Base-by-base conservation (phyloP, 169 alveolate genomes). In the Cryptosporidium muris region DNA sequence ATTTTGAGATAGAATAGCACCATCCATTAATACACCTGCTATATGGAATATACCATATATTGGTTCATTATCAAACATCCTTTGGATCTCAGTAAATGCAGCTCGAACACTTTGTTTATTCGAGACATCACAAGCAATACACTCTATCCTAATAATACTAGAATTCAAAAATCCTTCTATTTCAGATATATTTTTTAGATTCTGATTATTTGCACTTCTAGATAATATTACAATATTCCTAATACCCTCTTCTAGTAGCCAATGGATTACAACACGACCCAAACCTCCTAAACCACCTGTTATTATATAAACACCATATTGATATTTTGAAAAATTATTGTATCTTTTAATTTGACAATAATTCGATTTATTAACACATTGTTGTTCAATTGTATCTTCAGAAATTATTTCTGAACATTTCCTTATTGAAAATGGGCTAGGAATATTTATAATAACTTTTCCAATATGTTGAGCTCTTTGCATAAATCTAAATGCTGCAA, bases 391-490 rank as follows among this genome's bases (percentile, higher is more conserved):
- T 66, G 81, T 47, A 54, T 5, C 16, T 9, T 8, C 5, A 48
- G 6, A 40, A 36, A 9, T 6, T 40, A 36, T 40, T 40, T 40
- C 5, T 48, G 8, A 5, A 58, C 63, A 9, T n/a, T 40, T 7
- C 9, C 11, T 11, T n/a, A 6, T n/a, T 63, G 5, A 51, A 16
- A 4, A 58, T 63, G 5, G 80, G 52, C 67, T 81, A 25, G 92
- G 91, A 11, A 82, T 51, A 34, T 53, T 6, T 7, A 88, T 49
- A n/a, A 88, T 64, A 25, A 88, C 91, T 48, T 88, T 88, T 16
- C 91, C 91, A 64, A 88, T 68, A 52, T 88, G 91, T 65, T 81
- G 88, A n/a, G 91, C 91, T 38, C 80, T 40, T 58, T 88, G 91
- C 66, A 88, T 38, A 38, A 81, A 82, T 2, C 91, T 64, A 58